Conservation (phyloP, 768 basidiomycete genomes). For the Russula sp. region DNA sequence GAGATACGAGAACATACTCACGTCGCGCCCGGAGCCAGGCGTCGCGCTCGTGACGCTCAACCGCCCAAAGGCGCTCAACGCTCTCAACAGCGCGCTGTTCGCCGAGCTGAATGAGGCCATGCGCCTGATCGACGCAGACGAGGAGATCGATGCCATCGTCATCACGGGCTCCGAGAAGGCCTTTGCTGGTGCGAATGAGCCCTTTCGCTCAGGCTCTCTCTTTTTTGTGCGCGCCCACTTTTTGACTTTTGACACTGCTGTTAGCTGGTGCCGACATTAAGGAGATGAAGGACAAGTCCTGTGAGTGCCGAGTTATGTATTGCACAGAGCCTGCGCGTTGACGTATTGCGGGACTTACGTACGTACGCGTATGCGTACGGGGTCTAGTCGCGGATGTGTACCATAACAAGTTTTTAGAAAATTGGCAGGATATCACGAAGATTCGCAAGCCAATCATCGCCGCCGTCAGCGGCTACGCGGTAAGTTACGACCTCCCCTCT, state of each 20-base stretch:
- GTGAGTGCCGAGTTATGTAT: slow-evolving; percentile 35
- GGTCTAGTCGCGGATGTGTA: slow-evolving; percentile 75
- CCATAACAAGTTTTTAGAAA: slow-evolving; percentile 74
- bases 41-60: slow-evolving; percentile 83
- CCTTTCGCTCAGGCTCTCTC: too few relatives aligned
- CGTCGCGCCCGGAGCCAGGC: slow-evolving; percentile 56
- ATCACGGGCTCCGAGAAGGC: slow-evolving; percentile 88
- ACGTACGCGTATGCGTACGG: too few relatives aligned
- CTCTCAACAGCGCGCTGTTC: slow-evolving; percentile 75
- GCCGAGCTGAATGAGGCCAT: slow-evolving; percentile 69
- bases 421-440: slow-evolving; percentile 67
- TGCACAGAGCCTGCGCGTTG: not conserved
- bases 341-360: not conserved
- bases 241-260: too few relatives aligned
- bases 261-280: slow-evolving; percentile 97
- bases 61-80: slow-evolving; percentile 85
- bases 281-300: slow-evolving; percentile 96
- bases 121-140: slow-evolving; percentile 53
- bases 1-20: slow-evolving; percentile 59
- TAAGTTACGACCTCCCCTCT: slow-evolving; percentile 33
- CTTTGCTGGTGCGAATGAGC: slow-evolving; percentile 68
- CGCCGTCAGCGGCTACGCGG: slow-evolving; percentile 91
- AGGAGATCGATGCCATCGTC: slow-evolving; percentile 73
- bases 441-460: slow-evolving; percentile 93
- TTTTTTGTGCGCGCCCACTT: too few relatives aligned